A percentile compares a stretch with the other conserved stretches of the same genome.
Evolutionary conservation across 495 filamentous ascomycete genomes (phyloP).

Genomic region (Darksidea phi): DNA sequence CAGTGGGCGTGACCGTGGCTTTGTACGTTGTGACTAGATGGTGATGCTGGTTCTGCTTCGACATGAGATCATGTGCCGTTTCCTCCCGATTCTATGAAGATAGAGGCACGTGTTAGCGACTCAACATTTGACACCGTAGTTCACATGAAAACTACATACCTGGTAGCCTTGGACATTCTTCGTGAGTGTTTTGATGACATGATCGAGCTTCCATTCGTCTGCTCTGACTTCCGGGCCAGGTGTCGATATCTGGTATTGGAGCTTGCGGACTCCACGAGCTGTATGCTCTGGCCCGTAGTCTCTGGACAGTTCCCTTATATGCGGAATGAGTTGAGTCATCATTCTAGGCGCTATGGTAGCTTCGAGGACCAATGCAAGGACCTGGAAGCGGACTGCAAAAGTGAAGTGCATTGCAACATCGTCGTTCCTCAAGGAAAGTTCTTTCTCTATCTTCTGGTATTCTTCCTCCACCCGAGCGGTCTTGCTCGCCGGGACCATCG

Average conservation of each 20-base stretch:
- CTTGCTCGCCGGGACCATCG: not conserved
- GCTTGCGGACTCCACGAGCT: not conserved
- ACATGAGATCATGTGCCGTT: not conserved
- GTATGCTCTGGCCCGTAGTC: not conserved
- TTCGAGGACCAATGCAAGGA: conserved; percentile 1
- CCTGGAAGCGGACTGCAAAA: conserved; percentile 3
- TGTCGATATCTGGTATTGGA: not conserved
- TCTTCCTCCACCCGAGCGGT: not conserved
- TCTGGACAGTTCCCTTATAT: not conserved
- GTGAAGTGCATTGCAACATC: not conserved
- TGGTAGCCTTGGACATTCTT: not conserved
- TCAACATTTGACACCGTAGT: too few species aligned
- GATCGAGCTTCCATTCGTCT: not conserved
- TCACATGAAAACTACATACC: not conserved
- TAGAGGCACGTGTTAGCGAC: too few species aligned
- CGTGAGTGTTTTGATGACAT: not conserved
- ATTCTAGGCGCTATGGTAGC: not conserved
- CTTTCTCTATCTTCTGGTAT: not conserved
- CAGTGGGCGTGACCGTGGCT: conserved; percentile 60
- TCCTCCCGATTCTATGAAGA: not conserved
- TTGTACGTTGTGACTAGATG: conserved; percentile 49
- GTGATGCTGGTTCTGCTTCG: not conserved
- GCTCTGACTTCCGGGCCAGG: not conserved
- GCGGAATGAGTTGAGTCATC: not conserved
- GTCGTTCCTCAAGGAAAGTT: too few species aligned